Evolutionary conservation across 495 filamentous ascomycete species (phyloP).

Genomic region (Aspergillus affinis): DNA sequence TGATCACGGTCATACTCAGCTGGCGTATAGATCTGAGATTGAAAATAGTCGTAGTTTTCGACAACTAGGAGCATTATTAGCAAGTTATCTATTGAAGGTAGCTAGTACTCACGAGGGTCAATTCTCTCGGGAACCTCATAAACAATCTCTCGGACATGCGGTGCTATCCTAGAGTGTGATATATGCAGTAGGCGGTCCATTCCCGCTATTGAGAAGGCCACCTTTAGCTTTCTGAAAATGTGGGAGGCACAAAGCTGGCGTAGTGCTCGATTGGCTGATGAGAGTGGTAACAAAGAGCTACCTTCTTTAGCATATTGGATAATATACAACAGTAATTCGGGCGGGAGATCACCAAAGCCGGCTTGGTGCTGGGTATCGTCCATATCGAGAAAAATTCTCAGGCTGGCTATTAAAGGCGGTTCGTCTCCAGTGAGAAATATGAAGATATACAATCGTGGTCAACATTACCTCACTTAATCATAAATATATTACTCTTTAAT

Average conservation of each 20-base stretch:
- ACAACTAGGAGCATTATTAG: background rate
- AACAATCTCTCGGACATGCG: constrained; percentile 2
- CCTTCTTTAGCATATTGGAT: background rate
- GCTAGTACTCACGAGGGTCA: constrained; percentile 1
- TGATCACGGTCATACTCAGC: background rate
- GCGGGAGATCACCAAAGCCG: background rate
- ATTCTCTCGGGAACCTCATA: constrained; percentile 4
- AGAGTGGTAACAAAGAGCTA: constrained; percentile 1
- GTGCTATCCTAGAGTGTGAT: constrained; percentile 1
- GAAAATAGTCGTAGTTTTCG: constrained; percentile 3
- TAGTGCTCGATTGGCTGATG: background rate
- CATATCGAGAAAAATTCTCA: background rate
- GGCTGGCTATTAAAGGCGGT: background rate
- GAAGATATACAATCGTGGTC: background rate
- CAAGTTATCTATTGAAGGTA: background rate
- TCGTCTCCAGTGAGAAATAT: background rate
- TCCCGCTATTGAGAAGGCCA: background rate
- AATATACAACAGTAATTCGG: background rate
- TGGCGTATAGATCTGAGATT: background rate
- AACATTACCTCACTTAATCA: background rate
- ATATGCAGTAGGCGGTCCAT: constrained; percentile 1
- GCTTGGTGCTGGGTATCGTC: background rate
- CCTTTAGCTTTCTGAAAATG: constrained; percentile 3
- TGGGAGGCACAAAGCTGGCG: constrained; percentile 1
- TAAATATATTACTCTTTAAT: background rate